Base-by-base conservation (phyloP, 495 filamentous ascomycete species). In the Amniculicola lignicola region DNA sequence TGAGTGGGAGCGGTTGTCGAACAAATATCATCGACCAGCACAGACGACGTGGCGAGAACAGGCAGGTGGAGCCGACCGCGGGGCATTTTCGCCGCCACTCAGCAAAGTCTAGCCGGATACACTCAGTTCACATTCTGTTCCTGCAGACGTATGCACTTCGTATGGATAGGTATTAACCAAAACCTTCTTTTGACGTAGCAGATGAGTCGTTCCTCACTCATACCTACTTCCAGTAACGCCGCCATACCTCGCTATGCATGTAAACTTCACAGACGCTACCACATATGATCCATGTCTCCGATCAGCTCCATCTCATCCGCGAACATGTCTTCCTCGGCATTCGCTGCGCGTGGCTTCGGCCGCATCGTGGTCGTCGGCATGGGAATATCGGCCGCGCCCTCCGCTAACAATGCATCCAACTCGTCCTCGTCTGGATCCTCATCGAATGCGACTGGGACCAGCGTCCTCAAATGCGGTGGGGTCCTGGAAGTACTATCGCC, bases 271-370 rank as follows among this genome's bases (percentile, higher is more conserved):
- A 24, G 4, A 19, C 15, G 5, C 24, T 19, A 85, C 81, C 79
- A 85, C 42, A 79, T 64, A 6, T 71, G 81, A 24, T 79, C 80
- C 75, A 88, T 80, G 51, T 78, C 83, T 22, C 76, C 83, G 82
- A 88, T 83, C 3, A 76, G 82, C 43, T 81, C 84, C 72, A 85
- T 79, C 25, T 86, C 85, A 55, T 83, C 83, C 3, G 71, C 77
- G 62, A 76, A 80, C 18, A 74, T 57, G 41, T 74, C 65, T 4
- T 60, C 54, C 25, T 52, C 35, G 4, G 28, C 27, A 24, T 28
- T 24, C 18, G 44, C 16, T 28, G 21, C 9, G 33, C 47, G 48
- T 12, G 31, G 35, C 10, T 25, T n/a, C 14, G 16, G 19, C n/a
- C n/a, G n/a, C 35, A 40, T 24, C 38, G 51, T 15, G 25, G 27